Conservation (phyloP, 139 green algal species). For the Diplosphaera chodatii region DNA sequence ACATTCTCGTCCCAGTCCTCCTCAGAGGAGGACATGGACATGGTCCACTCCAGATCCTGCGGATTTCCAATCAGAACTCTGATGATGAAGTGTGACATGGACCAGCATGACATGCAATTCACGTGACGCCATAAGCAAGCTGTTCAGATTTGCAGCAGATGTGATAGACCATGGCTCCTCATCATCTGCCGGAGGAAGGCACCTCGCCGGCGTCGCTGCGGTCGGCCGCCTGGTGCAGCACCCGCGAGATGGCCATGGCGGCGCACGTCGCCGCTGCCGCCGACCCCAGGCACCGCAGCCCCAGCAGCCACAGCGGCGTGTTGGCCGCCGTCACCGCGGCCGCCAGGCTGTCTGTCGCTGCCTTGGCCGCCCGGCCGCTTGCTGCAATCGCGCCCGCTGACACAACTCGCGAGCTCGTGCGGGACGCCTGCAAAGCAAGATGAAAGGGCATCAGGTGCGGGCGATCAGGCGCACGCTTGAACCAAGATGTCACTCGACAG, state of each 20-base stretch:
- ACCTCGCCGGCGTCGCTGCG: constrained; percentile 20
- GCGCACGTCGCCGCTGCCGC: not conserved
- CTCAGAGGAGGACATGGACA: not conserved
- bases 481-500: too few relatives aligned
- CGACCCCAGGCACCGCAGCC: not conserved
- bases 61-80: too few relatives aligned
- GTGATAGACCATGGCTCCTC: not conserved
- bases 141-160: constrained; percentile 7
- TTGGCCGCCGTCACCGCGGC: constrained; percentile 7
- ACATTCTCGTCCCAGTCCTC: not conserved
- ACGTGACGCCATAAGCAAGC: too few relatives aligned
- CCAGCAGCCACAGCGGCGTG: constrained; percentile 17
- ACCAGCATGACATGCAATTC: too few relatives aligned
- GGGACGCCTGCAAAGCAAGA: too few relatives aligned
- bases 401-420: not conserved
- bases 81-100: too few relatives aligned
- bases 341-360: not conserved
- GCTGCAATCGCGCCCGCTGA: too few relatives aligned
- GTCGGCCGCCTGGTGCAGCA: constrained; percentile 11
- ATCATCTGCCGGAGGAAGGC: not conserved
- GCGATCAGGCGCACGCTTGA: too few relatives aligned
- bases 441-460: too few relatives aligned
- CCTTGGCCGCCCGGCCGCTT: not conserved
- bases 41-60: not conserved
- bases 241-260: constrained; percentile 1